phyloP scores from a whole-genome alignment of 2,329 filamentous ascomycete species.

The Geosmithia flava region DNA sequence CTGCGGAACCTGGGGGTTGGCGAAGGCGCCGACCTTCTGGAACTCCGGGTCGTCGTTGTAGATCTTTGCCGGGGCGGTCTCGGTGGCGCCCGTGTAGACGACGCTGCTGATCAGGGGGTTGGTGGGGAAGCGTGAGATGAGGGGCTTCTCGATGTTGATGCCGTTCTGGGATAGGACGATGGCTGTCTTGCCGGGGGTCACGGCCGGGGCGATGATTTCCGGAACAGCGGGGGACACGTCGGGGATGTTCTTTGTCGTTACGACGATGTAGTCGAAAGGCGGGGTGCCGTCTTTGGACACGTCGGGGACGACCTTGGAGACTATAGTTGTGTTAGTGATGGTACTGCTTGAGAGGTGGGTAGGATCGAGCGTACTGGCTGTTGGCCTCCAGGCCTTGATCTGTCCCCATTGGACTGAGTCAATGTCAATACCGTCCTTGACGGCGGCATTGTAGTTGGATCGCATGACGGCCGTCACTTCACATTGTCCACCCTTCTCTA shows the following conservation, averaged over 20 bases:
- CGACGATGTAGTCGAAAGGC: slow-evolving; percentile 40
- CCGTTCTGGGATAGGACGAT: slow-evolving; percentile 51
- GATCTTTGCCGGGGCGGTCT: slow-evolving; percentile 31
- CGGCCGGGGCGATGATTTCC: slow-evolving; percentile 36
- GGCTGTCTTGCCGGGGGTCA: slow-evolving; percentile 35
- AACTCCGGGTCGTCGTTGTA: slow-evolving; percentile 38
- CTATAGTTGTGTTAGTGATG: slow-evolving; percentile 10
- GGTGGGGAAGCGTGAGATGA: slow-evolving; percentile 33
- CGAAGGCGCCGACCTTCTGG: slow-evolving; percentile 37
- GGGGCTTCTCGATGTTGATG: slow-evolving; percentile 47
- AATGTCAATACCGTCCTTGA: slow-evolving; percentile 36
- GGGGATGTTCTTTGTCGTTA: slow-evolving; percentile 45
- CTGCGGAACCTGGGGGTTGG: slow-evolving; percentile 16
- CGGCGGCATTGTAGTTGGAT: slow-evolving; percentile 39
- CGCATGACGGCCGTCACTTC: slow-evolving; percentile 40
- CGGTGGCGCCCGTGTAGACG: slow-evolving; percentile 36
- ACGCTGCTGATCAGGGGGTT: slow-evolving; percentile 42
- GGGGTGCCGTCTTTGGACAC: slow-evolving; percentile 9
- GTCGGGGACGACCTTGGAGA: slow-evolving; percentile 34
- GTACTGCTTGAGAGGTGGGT: not conserved
- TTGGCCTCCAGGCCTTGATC: slow-evolving; percentile 34
- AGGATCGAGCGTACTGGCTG: no score
- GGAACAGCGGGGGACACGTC: slow-evolving; percentile 35
- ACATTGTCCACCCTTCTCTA: slow-evolving; percentile 37
- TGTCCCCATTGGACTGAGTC: slow-evolving; percentile 41